Evolutionary conservation across 1,284 basidiomycete species (phyloP).

Genomic region (Fistulina hepatica): DNA sequence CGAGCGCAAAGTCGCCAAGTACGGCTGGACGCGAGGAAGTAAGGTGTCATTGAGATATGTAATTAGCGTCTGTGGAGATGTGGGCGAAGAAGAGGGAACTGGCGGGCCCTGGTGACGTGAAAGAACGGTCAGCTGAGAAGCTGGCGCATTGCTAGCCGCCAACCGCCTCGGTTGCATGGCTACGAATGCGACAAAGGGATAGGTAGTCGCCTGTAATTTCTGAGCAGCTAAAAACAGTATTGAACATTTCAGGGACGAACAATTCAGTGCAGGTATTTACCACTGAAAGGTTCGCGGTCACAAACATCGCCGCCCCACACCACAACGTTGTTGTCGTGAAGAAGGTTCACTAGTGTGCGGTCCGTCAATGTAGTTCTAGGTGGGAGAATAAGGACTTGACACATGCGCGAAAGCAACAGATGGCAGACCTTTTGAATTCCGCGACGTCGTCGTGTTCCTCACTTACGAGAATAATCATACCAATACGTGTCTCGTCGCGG

Average conservation of each 20-base stretch:
- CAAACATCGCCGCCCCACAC: slow-evolving; percentile 79
- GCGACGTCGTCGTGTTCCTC: slow-evolving; percentile 84
- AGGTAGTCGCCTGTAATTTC: slow-evolving; percentile 82
- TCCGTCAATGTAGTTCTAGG: slow-evolving; percentile 71
- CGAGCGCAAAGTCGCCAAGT: slow-evolving; percentile 48
- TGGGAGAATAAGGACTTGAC: neutral
- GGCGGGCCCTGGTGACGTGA: slow-evolving; percentile 71
- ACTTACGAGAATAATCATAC: slow-evolving; percentile 79
- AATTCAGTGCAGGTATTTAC: slow-evolving; percentile 52
- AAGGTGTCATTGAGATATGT: slow-evolving; percentile 60
- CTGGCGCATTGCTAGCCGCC: slow-evolving; percentile 27
- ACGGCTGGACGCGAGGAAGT: slow-evolving; percentile 69
- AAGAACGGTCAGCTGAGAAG: slow-evolving; percentile 57
- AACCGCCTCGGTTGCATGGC: slow-evolving; percentile 67
- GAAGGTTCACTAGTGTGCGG: slow-evolving; percentile 48
- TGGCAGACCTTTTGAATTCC: slow-evolving; percentile 68
- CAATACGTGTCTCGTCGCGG: slow-evolving; percentile 63
- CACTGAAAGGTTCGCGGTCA: slow-evolving; percentile 74
- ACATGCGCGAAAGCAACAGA: slow-evolving; percentile 3
- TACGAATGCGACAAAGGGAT: slow-evolving; percentile 86
- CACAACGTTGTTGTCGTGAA: slow-evolving; percentile 62
- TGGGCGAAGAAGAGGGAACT: slow-evolving; percentile 29
- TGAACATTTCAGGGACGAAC: slow-evolving; percentile 1
- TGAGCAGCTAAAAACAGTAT: slow-evolving; percentile 49
- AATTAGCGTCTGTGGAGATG: slow-evolving; percentile 52